A percentile compares a stretch with the other conserved stretches of the same genome.
phyloP scores from a whole-genome alignment of 345 rosid species.

The Toxicodendron radicans region DNA sequence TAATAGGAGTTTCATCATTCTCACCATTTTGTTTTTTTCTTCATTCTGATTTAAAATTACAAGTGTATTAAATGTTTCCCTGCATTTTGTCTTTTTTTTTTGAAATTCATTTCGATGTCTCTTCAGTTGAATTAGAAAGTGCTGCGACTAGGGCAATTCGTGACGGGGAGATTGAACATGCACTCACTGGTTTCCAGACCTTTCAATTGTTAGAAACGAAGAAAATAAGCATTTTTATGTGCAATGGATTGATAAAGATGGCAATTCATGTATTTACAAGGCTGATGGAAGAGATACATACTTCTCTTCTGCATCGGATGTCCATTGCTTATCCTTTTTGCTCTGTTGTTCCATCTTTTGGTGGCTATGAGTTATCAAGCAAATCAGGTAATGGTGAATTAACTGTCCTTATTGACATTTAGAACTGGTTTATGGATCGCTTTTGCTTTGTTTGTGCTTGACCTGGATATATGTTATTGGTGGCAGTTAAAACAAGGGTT shows the following conservation, averaged over 20 bases:
- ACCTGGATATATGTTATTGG: constrained; percentile 11
- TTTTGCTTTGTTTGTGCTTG: constrained; percentile 17
- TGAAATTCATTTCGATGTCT: too few species aligned
- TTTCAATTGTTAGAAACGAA: constrained; percentile 41
- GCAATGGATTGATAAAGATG: constrained; percentile 42
- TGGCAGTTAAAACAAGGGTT: constrained; percentile 57
- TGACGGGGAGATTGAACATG: constrained; percentile 69
- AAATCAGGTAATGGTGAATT: constrained; percentile 39
- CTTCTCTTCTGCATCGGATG: constrained; percentile 57
- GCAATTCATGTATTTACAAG: constrained; percentile 27
- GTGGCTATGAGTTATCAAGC: constrained; percentile 55
- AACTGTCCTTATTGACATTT: neutral
- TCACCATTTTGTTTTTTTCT: constrained; percentile 2
- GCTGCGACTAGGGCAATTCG: constrained; percentile 75
- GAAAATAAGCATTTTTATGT: constrained; percentile 56
- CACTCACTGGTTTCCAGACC: constrained; percentile 48
- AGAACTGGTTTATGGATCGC: neutral
- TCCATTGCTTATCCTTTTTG: constrained; percentile 50
- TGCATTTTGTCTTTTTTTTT: too few species aligned
- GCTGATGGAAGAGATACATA: constrained; percentile 38
- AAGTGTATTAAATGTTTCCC: too few species aligned
- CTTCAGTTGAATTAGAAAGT: constrained; percentile 66
- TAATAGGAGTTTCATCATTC: too few species aligned
- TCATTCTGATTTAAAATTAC: too few species aligned
- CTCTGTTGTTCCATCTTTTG: constrained; percentile 38